Base-by-base conservation (phyloP, 2,329 filamentous ascomycete species). In the Fusarium acutatum region DNA sequence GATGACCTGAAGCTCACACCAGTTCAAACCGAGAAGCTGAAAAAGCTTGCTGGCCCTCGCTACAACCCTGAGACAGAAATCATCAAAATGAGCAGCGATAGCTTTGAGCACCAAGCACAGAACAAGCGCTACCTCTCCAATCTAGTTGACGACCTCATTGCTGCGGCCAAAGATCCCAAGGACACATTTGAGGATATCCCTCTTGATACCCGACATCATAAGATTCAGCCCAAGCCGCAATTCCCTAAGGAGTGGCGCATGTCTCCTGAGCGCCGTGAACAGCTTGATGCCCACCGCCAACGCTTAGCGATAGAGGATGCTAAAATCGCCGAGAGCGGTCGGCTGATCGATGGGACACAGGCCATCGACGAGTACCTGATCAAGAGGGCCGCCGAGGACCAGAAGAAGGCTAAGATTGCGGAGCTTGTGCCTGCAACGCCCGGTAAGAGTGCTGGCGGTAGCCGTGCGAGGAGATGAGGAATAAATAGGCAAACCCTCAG, bases 101-200 rank as follows among this genome's bases (percentile, higher is more conserved):
- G 92, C 80, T 97, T 93, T 82, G 91, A 94, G 80, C 93, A 95
- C 62, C 93, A 94, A 80, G 94, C 95, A 24, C 95, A 98, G 85
- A 99, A 99, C 86, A 99, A 98, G 88, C 91, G 94, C n/a, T 96
- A 96, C 81, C 87, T 99, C 28, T 92, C 91, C 60, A 94, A 97
- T 77, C 83, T 94, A 54, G 89, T 98, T 56, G 87, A 92, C 72
- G 89, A 87, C 56, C 84, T 99, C 74, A 84, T 99, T 67, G 86
- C 85, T 12, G 91, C 94, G 80, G 94, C 95, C 66, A 93, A 91
- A 86, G 92, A 97, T 79, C 86, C 88, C 30, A 89, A 85, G 41
- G 96, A 99, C 76, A 93, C 89, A 17, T 98, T 98, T 78, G 91
- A 91, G 74, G 96, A 99, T 81, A 84, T 99, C 35, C 96, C 96